Conservation (phyloP, 352 stramenopile species). For the Pelagophyceae sp. region DNA sequence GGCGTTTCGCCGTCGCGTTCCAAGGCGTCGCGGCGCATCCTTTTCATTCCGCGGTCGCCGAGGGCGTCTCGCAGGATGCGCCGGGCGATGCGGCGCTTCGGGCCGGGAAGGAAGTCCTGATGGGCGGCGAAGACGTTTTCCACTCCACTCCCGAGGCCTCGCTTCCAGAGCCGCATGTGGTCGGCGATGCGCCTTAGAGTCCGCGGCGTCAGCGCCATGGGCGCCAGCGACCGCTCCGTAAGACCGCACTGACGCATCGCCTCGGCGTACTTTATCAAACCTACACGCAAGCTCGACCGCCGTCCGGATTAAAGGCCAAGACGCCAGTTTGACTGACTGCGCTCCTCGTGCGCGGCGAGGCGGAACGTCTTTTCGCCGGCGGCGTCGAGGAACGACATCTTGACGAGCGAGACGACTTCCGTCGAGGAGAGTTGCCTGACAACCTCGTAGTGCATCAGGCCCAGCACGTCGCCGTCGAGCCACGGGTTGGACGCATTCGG, state of each 20-base stretch:
- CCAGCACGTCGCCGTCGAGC: slow-evolving; percentile 62
- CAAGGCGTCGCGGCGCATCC: no score
- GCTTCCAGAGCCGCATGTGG: neutral
- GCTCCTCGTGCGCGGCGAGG: no score
- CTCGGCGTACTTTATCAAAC: slow-evolving; percentile 36
- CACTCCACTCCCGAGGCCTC: neutral
- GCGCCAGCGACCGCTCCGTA: neutral
- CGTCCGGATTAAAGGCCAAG: no score
- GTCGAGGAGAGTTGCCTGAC: no score
- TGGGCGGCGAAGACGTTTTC: neutral
- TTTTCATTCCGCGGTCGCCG: no score
- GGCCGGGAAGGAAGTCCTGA: neutral
- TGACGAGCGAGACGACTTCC: no score
- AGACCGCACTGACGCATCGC: neutral
- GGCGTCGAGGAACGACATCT: no score
- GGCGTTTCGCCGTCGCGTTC: no score
- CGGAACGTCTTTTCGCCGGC: no score
- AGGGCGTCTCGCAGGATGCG: neutral
- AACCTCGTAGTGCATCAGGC: slow-evolving; percentile 63
- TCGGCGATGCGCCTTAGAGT: neutral
- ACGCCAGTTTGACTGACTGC: no score
- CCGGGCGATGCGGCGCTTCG: neutral
- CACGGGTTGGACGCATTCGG: no score
- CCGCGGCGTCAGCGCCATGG: neutral
- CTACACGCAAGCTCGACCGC: no score